Percentiles rank a stretch among this genome's conserved stretches.
Evolutionary conservation across 2,329 filamentous ascomycete genomes (phyloP).

Genomic region (Aureobasidium uvarum): DNA sequence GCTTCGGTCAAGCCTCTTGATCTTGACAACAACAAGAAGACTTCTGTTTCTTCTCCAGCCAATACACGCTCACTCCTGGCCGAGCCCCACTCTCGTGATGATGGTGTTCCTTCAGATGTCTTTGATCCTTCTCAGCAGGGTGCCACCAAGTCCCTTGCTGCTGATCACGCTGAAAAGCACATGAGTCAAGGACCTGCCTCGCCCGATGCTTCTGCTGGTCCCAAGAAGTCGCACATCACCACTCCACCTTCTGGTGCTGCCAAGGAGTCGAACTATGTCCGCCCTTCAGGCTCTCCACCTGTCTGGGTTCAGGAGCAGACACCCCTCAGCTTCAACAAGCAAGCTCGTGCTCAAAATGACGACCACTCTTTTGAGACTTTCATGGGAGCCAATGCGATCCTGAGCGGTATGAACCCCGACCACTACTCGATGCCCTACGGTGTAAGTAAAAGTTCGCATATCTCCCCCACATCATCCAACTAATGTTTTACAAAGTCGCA

Average conservation of each 20-base stretch:
- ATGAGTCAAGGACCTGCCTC: background rate
- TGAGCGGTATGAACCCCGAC: conserved; percentile 21
- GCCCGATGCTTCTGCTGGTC: background rate
- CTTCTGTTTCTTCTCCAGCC: background rate
- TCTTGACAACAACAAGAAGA: background rate
- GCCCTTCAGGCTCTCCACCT: conserved; percentile 2
- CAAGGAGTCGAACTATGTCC: background rate
- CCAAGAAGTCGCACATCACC: background rate
- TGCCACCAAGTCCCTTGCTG: background rate
- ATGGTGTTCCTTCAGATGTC: background rate
- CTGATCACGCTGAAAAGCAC: background rate
- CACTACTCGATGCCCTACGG: conserved; percentile 24
- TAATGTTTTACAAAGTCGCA: conserved; percentile 5
- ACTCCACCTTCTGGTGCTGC: background rate
- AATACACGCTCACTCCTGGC: background rate
- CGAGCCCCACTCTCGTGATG: background rate
- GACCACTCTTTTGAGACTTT: conserved; percentile 25
- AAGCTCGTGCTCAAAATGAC: background rate
- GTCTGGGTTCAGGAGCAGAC: conserved; percentile 22
- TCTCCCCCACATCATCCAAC: background rate
- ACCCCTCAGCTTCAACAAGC: conserved; percentile 24
- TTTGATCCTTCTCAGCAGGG: background rate
- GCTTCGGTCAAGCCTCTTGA: background rate
- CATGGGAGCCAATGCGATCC: conserved; percentile 38
- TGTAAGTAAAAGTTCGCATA: background rate